Percentiles rank a stretch among this genome's conserved stretches.
phyloP scores from a whole-genome alignment of 345 rosid genomes.

The Eucalyptus microcorys region DNA sequence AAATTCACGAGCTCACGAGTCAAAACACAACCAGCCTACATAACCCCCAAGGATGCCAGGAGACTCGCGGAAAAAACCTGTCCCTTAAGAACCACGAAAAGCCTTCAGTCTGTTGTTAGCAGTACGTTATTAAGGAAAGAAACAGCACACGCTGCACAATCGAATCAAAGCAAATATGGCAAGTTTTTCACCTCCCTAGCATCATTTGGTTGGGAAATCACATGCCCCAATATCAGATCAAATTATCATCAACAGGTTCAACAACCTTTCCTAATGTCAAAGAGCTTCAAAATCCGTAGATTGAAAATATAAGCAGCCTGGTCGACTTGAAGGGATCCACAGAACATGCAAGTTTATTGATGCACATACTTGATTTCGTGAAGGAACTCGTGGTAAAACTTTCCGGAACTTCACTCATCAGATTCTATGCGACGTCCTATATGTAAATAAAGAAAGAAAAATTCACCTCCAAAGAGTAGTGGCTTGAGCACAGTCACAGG shows the following conservation, averaged over 20 bases:
- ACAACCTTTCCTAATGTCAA: not conserved
- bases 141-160: not conserved
- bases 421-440: too few species aligned
- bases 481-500: not conserved
- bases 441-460: not conserved
- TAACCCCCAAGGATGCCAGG: not conserved
- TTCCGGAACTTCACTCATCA: not conserved
- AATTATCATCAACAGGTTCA: not conserved
- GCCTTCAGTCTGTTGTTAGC: not conserved
- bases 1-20: not conserved
- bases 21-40: not conserved
- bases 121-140: not conserved
- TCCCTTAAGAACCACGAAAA: not conserved
- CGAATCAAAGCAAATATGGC: not conserved
- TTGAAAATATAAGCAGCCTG: not conserved
- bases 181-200: not conserved
- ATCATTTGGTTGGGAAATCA: not conserved
- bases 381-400: not conserved
- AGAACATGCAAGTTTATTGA: not conserved
- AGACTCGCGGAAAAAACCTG: not conserved
- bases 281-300: not conserved
- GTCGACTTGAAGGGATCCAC: not conserved
- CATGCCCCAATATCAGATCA: not conserved
- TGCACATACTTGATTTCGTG: not conserved
- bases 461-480: not conserved